phyloP scores from a whole-genome alignment of 2,329 filamentous ascomycete species.

The Cordyceps fumosorosea region DNA sequence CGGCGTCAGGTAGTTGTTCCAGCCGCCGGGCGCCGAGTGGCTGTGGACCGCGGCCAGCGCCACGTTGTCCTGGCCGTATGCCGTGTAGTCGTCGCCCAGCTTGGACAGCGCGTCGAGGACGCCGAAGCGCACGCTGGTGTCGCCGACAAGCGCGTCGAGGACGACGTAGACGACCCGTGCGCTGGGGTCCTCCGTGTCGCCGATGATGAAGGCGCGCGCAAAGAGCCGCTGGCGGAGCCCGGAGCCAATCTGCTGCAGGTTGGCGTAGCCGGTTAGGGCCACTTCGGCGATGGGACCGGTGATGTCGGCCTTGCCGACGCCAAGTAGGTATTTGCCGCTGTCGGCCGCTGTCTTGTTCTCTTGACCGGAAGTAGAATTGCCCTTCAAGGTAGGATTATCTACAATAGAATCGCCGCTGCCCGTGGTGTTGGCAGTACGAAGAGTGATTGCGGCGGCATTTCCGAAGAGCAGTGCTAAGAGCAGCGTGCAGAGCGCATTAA shows the following conservation, averaged over 20 bases:
- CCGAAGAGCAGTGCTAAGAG: background rate
- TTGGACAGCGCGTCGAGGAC: constrained; percentile 66
- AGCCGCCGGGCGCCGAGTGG: constrained; percentile 84
- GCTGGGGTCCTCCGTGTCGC: constrained; percentile 53
- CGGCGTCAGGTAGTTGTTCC: constrained; percentile 89
- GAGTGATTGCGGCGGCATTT: background rate
- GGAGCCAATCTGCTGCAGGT: constrained; percentile 71
- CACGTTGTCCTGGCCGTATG: constrained; percentile 74
- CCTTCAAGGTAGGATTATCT: background rate
- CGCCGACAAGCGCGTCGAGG: constrained; percentile 78
- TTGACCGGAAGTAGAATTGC: background rate
- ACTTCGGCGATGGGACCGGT: constrained; percentile 81
- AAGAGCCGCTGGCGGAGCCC: constrained; percentile 84
- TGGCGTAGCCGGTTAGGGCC: constrained; percentile 87
- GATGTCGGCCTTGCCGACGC: constrained; percentile 52
- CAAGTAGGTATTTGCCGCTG: constrained; percentile 40
- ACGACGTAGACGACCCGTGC: constrained; percentile 83
- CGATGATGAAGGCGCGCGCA: constrained; percentile 83
- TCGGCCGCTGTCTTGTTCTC: background rate
- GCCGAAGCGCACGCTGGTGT: constrained; percentile 79
- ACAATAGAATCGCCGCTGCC: background rate
- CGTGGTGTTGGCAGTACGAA: background rate
- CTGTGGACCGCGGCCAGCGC: constrained; percentile 91
- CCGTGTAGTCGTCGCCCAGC: constrained; percentile 64
- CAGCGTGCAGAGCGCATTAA: background rate